These are phyloP conservation scores for Niveomyces coronatus DNA, from an alignment of 2,329 filamentous ascomycete genomes.

Conservation along the genomic window DNA sequence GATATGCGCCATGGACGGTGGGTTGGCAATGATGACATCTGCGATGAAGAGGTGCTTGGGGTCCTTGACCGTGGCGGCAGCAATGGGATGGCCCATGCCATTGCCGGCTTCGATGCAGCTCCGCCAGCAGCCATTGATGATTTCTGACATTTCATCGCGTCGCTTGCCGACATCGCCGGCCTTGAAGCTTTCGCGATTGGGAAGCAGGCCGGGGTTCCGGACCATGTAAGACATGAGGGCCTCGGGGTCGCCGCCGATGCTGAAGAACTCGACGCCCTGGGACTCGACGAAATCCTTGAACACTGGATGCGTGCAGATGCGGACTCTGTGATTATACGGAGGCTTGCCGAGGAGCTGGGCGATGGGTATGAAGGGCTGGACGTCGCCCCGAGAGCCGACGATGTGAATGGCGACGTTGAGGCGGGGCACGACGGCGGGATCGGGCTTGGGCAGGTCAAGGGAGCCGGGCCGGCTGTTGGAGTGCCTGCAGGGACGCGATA, in stretches of 20 bases:
- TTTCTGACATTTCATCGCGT: constrained; percentile 26
- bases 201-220: constrained; percentile 28
- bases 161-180: constrained; percentile 26
- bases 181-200: constrained; percentile 23
- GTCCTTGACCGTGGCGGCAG: constrained; percentile 17
- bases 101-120: constrained; percentile 27
- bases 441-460: not conserved
- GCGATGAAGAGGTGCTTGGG: constrained; percentile 36
- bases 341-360: constrained; percentile 10
- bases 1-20: constrained; percentile 40
- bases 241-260: constrained; percentile 45
- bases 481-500: constrained; percentile 4
- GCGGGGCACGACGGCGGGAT: constrained; percentile 8
- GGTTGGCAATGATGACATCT: constrained; percentile 44
- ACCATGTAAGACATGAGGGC: constrained; percentile 35
- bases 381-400: constrained; percentile 15
- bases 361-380: constrained; percentile 11
- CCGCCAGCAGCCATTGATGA: constrained; percentile 26
- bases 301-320: constrained; percentile 44
- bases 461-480: not conserved
- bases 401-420: constrained; percentile 16
- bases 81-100: constrained; percentile 19
- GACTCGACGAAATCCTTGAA: constrained; percentile 43
- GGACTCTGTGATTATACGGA: constrained; percentile 40
- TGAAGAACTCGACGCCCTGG: constrained; percentile 46